Base-by-base conservation (phyloP, 495 filamentous ascomycete genomes). In the Glutinoglossum americanum region DNA sequence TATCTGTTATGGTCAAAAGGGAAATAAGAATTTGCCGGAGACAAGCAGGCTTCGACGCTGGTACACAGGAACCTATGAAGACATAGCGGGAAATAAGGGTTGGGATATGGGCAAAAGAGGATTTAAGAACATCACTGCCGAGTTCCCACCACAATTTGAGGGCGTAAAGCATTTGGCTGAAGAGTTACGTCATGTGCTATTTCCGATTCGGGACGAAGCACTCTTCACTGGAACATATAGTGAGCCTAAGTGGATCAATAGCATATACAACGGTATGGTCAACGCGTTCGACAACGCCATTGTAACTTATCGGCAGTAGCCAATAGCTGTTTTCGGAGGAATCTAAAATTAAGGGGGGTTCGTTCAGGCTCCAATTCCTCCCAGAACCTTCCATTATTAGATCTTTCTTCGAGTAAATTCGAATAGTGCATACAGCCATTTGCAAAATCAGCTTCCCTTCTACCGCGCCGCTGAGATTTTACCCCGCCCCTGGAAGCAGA, bases 151-250 rank as follows among this genome's bases (percentile, higher is more conserved):
- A 30, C 51, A 55, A n/a, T 28, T 55, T n/a, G 32, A 28, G 26
- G 27, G n/a, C 32, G n/a, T 37, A 32, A 55, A 37, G 27, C 26
- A 4, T 32, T 55, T 28, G n/a, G 51, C 26, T 15, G 32, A 55
- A 37, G 51, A 55, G 26, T 11, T 37, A 32, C 26, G 51, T 32
- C 17, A 28, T 55, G 26, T 55, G 3, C 19, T 55, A 6, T 21
- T 28, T 55, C 51, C 26, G 6, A 55, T 55, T 26, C 51, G 32
- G 13, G 32, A 55, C 6, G 17, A 32, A 55, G 4, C 51, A 11
- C 51, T 37, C 27, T 55, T 55, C n/a, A 55, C 51, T n/a, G 51
- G 51, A 19, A 55, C 51, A n/a, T 55, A 32, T 26, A n/a, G 32
- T 15, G 19, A 6, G 39, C 26, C 15, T 35, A 35, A 35, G 32